Evolutionary conservation across 2,329 filamentous ascomycete genomes (phyloP).

Genomic region (Colletotrichum gigasporum): DNA sequence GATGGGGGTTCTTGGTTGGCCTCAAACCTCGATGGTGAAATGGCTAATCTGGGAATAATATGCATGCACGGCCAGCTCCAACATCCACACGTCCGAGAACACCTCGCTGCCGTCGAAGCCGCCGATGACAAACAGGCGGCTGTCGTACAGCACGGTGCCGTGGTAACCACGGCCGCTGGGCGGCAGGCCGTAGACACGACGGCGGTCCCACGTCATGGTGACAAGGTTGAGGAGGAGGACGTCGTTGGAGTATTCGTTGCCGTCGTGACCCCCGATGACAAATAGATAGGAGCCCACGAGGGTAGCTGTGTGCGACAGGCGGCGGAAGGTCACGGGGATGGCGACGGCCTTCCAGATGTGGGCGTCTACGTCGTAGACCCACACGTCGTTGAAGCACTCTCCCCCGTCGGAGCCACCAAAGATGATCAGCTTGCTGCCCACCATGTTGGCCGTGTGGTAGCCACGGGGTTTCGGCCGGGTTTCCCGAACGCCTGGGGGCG

Average conservation of each 20-base stretch:
- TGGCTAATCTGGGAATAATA: conserved; percentile 81
- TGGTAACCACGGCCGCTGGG: conserved; percentile 74
- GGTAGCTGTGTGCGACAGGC: conserved; percentile 74
- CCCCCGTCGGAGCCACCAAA: conserved; percentile 76
- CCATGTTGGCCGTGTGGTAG: conserved; percentile 79
- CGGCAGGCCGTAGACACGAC: conserved; percentile 70
- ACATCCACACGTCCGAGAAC: conserved; percentile 73
- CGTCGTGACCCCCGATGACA: conserved; percentile 76
- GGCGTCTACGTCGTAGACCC: conserved; percentile 76
- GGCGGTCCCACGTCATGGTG: conserved; percentile 78
- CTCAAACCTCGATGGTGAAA: conserved; percentile 73
- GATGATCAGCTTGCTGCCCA: conserved; percentile 76
- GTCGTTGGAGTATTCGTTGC: conserved; percentile 75
- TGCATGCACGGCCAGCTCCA: conserved; percentile 75
- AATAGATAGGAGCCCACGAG: conserved; percentile 77
- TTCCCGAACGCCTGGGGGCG: conserved; percentile 40
- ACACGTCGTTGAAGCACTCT: conserved; percentile 78
- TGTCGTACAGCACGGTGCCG: conserved; percentile 72
- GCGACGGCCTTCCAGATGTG: conserved; percentile 67
- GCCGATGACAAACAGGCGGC: conserved; percentile 70
- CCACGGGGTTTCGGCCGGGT: conserved; percentile 70
- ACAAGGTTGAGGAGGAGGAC: conserved; percentile 75
- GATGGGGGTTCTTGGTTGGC: neutral
- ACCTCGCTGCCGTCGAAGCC: conserved; percentile 75
- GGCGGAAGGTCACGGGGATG: conserved; percentile 69